A percentile compares a stretch with the other conserved stretches of the same genome.
phyloP scores from a whole-genome alignment of 2,329 filamentous ascomycete species.

The Aspergillus neoniger region DNA sequence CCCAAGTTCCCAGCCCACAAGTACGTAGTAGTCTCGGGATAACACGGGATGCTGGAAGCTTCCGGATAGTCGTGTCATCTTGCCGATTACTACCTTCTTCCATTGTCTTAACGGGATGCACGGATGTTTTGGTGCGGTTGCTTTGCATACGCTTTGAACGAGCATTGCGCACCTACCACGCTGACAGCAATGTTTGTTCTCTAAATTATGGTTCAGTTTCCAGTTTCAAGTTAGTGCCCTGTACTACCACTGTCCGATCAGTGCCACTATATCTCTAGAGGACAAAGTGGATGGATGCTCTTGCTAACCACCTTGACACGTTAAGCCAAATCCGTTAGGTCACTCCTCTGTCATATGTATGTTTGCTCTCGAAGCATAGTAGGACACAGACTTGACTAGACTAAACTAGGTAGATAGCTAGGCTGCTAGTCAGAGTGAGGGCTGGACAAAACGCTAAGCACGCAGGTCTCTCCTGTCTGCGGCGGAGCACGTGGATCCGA shows the following conservation, averaged over 20 bases:
- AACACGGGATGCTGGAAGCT: neutral
- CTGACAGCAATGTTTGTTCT: neutral
- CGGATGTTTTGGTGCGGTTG: conserved; percentile 5
- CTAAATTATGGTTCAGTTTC: neutral
- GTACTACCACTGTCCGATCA: neutral
- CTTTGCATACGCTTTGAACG: neutral
- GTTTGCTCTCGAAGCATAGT: neutral
- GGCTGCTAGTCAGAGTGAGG: neutral
- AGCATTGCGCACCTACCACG: neutral
- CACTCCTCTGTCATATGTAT: too few relatives aligned
- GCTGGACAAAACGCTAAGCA: neutral
- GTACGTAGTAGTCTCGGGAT: neutral
- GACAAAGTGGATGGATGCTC: too few relatives aligned
- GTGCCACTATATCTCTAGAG: too few relatives aligned
- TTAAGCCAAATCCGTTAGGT: too few relatives aligned
- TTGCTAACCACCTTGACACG: too few relatives aligned
- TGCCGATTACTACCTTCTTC: neutral
- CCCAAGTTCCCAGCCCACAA: neutral
- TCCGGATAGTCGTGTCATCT: neutral
- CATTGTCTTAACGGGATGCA: neutral
- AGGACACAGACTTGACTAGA: neutral
- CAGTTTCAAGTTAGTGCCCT: neutral
- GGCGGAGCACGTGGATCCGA: neutral
- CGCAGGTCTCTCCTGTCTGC: neutral
- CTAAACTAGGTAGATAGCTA: neutral